phyloP scores from a whole-genome alignment of 1,284 basidiomycete species.

The Heliocybe sulcata region DNA sequence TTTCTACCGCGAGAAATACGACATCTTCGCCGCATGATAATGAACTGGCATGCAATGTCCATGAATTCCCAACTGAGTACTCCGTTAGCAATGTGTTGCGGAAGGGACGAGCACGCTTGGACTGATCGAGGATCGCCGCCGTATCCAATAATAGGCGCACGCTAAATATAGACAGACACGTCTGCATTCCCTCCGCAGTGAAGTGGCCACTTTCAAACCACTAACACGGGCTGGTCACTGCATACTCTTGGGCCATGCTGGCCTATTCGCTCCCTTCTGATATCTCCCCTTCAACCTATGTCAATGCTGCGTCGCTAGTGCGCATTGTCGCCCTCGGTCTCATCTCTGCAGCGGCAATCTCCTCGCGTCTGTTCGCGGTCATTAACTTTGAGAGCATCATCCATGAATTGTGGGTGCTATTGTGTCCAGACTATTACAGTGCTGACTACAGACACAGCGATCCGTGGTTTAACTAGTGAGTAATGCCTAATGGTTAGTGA shows the following conservation, averaged over 20 bases:
- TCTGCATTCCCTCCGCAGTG: background rate
- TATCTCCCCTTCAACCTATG: slow-evolving; percentile 63
- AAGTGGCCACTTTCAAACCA: background rate
- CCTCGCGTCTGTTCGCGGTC: slow-evolving; percentile 95
- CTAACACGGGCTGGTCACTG: background rate
- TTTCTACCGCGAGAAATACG: too few species aligned
- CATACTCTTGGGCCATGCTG: slow-evolving; percentile 38
- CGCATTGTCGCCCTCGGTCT: slow-evolving; percentile 82
- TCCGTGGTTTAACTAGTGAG: slow-evolving; percentile 97
- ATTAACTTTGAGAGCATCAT: slow-evolving; percentile 99
- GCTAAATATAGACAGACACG: slow-evolving; percentile 1
- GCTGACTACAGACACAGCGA: slow-evolving; percentile 48
- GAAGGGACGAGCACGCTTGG: too few species aligned
- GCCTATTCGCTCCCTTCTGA: slow-evolving; percentile 62
- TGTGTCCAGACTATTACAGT: background rate
- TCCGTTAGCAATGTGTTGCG: too few species aligned
- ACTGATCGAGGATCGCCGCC: too few species aligned
- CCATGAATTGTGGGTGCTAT: slow-evolving; percentile 84
- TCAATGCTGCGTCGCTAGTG: slow-evolving; percentile 79
- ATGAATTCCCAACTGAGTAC: too few species aligned
- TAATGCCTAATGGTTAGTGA: slow-evolving; percentile 11
- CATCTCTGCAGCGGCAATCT: slow-evolving; percentile 91
- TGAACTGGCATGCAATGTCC: too few species aligned
- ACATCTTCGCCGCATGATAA: too few species aligned
- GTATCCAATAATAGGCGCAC: too few species aligned